A percentile compares a stretch with the other conserved stretches of the same genome.
phyloP scores from a whole-genome alignment of 2,329 filamentous ascomycete species.

The Trichoderma guizhouense region DNA sequence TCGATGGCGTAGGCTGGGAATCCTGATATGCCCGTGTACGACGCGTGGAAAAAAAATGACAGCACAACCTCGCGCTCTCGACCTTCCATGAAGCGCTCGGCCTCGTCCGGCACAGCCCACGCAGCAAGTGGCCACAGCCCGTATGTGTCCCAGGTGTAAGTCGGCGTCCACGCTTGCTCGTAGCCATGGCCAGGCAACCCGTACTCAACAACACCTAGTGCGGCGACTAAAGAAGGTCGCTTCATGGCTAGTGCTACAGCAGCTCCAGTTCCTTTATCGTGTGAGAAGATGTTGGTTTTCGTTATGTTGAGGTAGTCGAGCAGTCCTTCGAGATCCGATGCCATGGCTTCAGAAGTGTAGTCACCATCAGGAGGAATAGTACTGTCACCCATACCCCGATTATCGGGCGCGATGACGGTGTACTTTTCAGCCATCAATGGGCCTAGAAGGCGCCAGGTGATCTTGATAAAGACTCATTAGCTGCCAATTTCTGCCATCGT shows the following conservation, averaged over 20 bases:
- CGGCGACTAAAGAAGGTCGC: neutral
- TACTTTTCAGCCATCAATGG: neutral
- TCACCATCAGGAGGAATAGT: neutral
- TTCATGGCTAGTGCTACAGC: neutral
- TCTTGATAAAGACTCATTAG: neutral
- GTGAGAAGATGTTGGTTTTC: neutral
- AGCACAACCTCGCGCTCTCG: neutral
- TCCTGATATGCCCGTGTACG: neutral
- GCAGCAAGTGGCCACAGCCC: neutral
- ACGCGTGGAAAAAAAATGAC: neutral
- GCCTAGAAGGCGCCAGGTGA: neutral
- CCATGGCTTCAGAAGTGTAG: neutral
- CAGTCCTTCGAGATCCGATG: neutral
- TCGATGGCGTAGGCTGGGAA: neutral
- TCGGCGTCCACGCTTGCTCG: neutral
- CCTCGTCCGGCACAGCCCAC: neutral
- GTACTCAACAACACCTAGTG: neutral
- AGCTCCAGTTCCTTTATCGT: neutral
- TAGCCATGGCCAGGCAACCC: neutral
- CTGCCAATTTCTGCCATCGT: accelerated
- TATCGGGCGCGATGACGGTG: neutral
- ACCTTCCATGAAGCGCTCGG: neutral
- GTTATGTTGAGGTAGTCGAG: neutral
- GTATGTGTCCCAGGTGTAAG: neutral
- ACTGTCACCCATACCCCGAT: neutral